Percentiles rank a stretch among this genome's conserved stretches.
These are phyloP conservation scores for Purpureocillium lavendulum DNA, from an alignment of 2,329 filamentous ascomycete species.

Conservation along the genomic window DNA sequence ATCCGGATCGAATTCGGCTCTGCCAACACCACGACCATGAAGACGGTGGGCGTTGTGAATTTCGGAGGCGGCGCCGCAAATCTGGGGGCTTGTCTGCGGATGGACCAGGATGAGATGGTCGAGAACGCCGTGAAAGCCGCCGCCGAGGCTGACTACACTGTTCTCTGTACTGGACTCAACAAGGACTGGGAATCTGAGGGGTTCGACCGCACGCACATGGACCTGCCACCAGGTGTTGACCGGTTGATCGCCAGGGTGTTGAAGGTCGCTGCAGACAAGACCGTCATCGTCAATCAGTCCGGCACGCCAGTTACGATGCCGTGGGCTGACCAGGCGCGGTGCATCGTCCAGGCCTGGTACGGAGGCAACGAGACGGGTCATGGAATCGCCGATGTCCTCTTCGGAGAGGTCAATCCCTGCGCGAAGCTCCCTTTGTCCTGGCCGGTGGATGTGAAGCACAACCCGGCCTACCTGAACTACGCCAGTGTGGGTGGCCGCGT, in stretches of 20 bases:
- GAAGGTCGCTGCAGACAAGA: slow-evolving; percentile 57
- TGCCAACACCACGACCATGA: slow-evolving; percentile 48
- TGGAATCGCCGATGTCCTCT: slow-evolving; percentile 68
- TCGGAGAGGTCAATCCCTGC: slow-evolving; percentile 65
- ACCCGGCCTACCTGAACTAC: slow-evolving; percentile 71
- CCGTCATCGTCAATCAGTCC: slow-evolving; percentile 67
- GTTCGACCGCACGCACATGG: slow-evolving; percentile 69
- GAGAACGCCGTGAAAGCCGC: slow-evolving; percentile 48
- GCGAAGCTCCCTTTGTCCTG: too few species aligned
- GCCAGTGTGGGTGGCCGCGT: slow-evolving; percentile 60
- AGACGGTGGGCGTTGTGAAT: too few species aligned
- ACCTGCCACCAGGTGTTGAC: slow-evolving; percentile 65
- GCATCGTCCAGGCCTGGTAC: slow-evolving; percentile 73
- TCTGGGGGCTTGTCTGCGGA: slow-evolving; percentile 53
- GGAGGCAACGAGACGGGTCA: slow-evolving; percentile 83
- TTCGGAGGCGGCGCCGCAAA: too few species aligned
- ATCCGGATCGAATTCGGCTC: slow-evolving; percentile 52
- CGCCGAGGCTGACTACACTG: slow-evolving; percentile 63
- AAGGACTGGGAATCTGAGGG: slow-evolving; percentile 77
- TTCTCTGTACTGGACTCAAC: slow-evolving; percentile 71
- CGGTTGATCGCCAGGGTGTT: slow-evolving; percentile 60
- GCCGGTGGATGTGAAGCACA: too few species aligned
- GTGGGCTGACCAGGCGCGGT: slow-evolving; percentile 48
- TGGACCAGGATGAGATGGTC: slow-evolving; percentile 52
- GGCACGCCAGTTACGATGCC: slow-evolving; percentile 69